A percentile compares a stretch with the other conserved stretches of the same genome.
phyloP scores from a whole-genome alignment of 805 yeast genomes.

The Wickerhamiella lipophila region DNA sequence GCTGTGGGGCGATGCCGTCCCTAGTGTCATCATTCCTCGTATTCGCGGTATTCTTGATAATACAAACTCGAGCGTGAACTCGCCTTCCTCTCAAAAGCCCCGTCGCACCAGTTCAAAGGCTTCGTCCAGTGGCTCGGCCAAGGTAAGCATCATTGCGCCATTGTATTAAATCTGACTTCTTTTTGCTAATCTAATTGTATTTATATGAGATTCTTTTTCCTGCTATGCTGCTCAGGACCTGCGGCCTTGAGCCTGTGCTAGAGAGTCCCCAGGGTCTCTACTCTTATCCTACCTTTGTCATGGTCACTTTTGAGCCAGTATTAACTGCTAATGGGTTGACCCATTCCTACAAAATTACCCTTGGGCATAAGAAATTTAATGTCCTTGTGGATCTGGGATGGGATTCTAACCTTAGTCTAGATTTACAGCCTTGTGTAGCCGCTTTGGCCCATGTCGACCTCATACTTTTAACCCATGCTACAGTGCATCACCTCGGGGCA shows the following conservation, averaged over 20 bases:
- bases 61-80: neutral
- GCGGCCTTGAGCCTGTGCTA: too few relatives aligned
- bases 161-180: neutral
- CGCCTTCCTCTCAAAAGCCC: neutral
- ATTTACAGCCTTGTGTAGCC: conserved; percentile 28
- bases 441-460: conserved; percentile 42
- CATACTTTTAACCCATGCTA: conserved; percentile 76
- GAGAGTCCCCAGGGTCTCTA: too few relatives aligned
- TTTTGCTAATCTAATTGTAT: too few relatives aligned
- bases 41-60: neutral
- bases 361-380: conserved; percentile 24
- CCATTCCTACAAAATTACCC: conserved; percentile 26
- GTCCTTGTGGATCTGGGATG: conserved; percentile 33
- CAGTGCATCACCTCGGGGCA: conserved; percentile 69
- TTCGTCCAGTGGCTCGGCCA: neutral
- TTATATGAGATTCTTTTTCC: too few relatives aligned
- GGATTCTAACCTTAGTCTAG: conserved; percentile 24
- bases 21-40: conserved; percentile 17
- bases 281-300: conserved; percentile 13
- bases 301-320: conserved; percentile 29
- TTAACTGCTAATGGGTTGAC: conserved; percentile 14
- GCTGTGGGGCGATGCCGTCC: conserved; percentile 71
- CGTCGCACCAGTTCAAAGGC: neutral
- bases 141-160: neutral
- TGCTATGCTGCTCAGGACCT: too few relatives aligned